Conservation (phyloP, 768 basidiomycete genomes). For the Bullera alba region DNA sequence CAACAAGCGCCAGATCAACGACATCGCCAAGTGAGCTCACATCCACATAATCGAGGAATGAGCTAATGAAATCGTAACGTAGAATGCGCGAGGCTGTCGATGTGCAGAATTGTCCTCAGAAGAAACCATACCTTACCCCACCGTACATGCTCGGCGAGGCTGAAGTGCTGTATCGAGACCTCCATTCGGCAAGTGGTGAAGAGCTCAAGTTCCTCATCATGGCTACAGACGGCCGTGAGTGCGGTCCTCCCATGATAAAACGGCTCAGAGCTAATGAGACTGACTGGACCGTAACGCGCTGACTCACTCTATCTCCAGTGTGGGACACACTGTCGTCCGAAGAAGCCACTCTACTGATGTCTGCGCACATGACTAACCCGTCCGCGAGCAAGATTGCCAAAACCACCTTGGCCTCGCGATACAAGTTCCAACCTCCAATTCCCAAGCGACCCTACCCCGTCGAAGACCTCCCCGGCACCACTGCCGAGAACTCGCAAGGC, state of each 20-base stretch:
- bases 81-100: too few relatives aligned
- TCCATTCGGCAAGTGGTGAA: conserved; percentile 17
- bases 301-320: conserved; percentile 10
- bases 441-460: conserved; percentile 1
- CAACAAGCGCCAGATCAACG: neutral
- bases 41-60: neutral
- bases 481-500: neutral
- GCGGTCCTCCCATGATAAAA: neutral
- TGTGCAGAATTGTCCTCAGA: too few relatives aligned
- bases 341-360: conserved; percentile 20
- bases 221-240: conserved; percentile 34
- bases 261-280: neutral
- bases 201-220: conserved; percentile 26
- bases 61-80: too few relatives aligned
- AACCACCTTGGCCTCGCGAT: neutral
- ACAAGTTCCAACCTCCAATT: neutral
- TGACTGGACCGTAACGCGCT: neutral
- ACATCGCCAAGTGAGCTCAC: neutral
- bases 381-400: conserved; percentile 1
- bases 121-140: conserved; percentile 1
- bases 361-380: neutral
- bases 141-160: conserved; percentile 28
- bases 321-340: conserved; percentile 33
- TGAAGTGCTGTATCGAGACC: conserved; percentile 17
- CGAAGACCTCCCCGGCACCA: conserved; percentile 1